Percentiles rank a stretch among this genome's conserved stretches.
These are phyloP conservation scores for Clarireedia paspali DNA, from an alignment of 2,329 filamentous ascomycete species.

Conservation along the genomic window DNA sequence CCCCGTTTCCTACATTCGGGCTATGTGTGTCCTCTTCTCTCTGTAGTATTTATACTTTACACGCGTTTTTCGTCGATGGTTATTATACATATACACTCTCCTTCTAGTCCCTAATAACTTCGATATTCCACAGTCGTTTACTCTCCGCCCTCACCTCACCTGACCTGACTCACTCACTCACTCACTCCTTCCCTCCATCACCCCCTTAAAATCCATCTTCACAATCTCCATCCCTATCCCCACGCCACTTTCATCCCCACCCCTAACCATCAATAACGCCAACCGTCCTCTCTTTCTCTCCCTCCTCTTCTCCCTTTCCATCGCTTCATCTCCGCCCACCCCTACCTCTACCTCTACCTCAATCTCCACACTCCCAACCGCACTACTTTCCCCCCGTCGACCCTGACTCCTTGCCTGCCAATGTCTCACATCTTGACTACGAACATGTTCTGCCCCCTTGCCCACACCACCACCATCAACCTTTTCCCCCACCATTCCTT, in stretches of 20 bases:
- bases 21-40: too few species aligned
- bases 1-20: too few species aligned
- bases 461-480: too few species aligned
- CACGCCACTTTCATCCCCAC: background rate
- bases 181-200: background rate
- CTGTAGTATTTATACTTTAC: too few species aligned
- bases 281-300: background rate
- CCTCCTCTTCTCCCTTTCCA: background rate
- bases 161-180: background rate
- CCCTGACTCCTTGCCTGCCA: background rate
- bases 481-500: too few species aligned
- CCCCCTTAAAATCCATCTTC: constrained; percentile 1
- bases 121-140: background rate
- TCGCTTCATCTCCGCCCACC: too few species aligned
- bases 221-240: background rate
- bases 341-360: too few species aligned
- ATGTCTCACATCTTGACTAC: background rate
- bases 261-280: constrained; percentile 2
- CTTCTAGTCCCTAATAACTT: too few species aligned
- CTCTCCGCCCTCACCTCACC: background rate
- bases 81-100: too few species aligned
- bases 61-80: too few species aligned
- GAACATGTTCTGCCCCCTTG: background rate
- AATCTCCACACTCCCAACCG: background rate
- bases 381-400: background rate